Conservation (phyloP, 2,329 filamentous ascomycete species). For the Fusarium palustre region DNA sequence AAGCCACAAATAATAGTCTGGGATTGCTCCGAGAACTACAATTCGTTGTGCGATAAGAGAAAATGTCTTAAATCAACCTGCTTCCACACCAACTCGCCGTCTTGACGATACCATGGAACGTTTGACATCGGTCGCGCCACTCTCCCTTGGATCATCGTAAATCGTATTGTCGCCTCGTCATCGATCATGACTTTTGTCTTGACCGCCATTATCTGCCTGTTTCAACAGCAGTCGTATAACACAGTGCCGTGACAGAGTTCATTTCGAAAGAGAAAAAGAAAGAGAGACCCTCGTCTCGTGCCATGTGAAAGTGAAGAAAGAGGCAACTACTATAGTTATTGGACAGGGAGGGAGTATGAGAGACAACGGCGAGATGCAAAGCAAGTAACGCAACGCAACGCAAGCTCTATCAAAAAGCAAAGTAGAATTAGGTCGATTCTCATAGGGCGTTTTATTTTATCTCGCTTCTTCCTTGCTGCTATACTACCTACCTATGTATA, state of each 20-base stretch:
- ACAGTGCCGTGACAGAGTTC: constrained; percentile 1
- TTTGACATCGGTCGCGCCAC: neutral
- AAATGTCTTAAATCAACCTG: neutral
- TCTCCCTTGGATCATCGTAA: constrained; percentile 7
- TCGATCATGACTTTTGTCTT: constrained; percentile 2
- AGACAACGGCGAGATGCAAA: constrained; percentile 27
- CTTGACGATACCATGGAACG: neutral
- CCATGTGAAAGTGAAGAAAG: neutral
- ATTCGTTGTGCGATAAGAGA: neutral
- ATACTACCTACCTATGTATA: neutral
- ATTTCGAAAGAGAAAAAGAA: constrained; percentile 5
- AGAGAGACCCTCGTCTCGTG: neutral
- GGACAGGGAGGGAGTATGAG: neutral
- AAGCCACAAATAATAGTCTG: neutral
- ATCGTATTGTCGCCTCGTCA: constrained; percentile 1
- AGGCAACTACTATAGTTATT: neutral
- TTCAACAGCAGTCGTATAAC: neutral
- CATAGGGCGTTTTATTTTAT: neutral
- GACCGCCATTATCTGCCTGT: constrained; percentile 30
- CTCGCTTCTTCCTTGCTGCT: neutral
- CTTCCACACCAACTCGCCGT: neutral
- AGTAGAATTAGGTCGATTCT: neutral
- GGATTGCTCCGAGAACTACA: neutral
- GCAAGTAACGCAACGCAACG: neutral
- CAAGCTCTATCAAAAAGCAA: neutral